A percentile compares a stretch with the other conserved stretches of the same genome.
Conservation (phyloP, 176 grass and related monocot species). For the Coix lacrymajobi region DNA sequence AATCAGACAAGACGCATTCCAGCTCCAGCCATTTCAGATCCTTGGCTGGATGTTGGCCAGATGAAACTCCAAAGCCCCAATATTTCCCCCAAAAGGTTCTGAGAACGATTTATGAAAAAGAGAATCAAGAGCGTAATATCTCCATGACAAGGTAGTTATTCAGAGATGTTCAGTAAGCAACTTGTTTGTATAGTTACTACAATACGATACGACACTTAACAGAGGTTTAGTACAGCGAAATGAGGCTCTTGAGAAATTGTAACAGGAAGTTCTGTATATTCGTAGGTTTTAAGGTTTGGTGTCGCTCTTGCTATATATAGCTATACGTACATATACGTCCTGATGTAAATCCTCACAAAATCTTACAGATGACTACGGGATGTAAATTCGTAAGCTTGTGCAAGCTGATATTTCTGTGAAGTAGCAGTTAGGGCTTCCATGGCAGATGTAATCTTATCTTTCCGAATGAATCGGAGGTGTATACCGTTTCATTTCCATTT, state of each 20-base stretch:
- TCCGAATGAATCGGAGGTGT: neutral
- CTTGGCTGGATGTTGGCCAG: slow-evolving; percentile 47
- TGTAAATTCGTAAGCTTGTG: slow-evolving; percentile 8
- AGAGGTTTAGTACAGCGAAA: slow-evolving; percentile 23
- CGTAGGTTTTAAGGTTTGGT: neutral
- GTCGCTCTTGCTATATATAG: neutral
- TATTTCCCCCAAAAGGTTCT: slow-evolving; percentile 69
- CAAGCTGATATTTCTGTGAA: neutral
- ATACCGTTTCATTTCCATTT: neutral
- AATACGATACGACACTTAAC: neutral
- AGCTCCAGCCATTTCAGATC: slow-evolving; percentile 24
- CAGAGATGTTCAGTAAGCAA: neutral
- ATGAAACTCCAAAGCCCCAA: slow-evolving; percentile 49
- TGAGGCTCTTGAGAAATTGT: neutral
- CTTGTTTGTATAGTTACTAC: neutral
- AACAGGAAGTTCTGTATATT: slow-evolving; percentile 33
- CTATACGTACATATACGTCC: neutral
- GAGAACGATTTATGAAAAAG: neutral
- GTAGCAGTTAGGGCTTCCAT: neutral
- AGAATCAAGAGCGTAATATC: neutral
- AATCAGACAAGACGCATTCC: slow-evolving; percentile 43
- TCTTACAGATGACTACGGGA: neutral
- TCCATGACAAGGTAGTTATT: neutral
- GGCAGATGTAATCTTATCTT: slow-evolving; percentile 1
- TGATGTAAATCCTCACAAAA: slow-evolving; percentile 21